Base-by-base conservation (phyloP, 805 yeast species). In the Kodamaea laetipori region DNA sequence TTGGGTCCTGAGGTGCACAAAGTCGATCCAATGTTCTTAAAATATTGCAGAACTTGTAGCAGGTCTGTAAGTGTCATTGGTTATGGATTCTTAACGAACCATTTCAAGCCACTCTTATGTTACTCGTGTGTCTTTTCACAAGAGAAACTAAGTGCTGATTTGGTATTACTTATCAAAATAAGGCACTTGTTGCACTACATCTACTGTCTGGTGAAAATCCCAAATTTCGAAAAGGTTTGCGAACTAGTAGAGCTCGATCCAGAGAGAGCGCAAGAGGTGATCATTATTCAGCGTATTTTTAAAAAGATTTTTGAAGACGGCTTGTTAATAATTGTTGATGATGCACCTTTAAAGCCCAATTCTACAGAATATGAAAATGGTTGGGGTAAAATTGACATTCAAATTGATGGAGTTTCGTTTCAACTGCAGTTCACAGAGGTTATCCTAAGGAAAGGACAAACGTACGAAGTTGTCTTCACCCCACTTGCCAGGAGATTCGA, bases 151-250 rank as follows among this genome's bases (percentile, higher is more conserved):
- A 56, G 16, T 24, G 18, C 45, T 2, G 51, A 56, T 17, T 51
- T 67, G 33, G 41, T 50, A 19, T 51, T 61, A 11, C 46, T 73
- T 24, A 58, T 70, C 63, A 57, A 66, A 40, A 32, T 61, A 2
- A 62, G 79, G 46, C 66, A 61, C 41, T 48, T 67, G 13, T 67
- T 56, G 52, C 52, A 61, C 34, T 49, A 56, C 9, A 37, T 66
- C 12, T 47, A 48, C 6, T 4, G 1, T 54, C 54, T 19, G 44
- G 37, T 12, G 52, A 48, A 17, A 24, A 30, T 34, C 39, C 48
- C 38, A 3, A n/a, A 13, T 10, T 35, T 35, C 12, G 28, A 21
- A 13, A 13, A 23, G 6, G 23, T 35, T 21, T 35, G 38, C 26
- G 27, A 21, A 15, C 21, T 35, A 2, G 19, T 35, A 24, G 16